These are phyloP conservation scores for Boletus coccyginus DNA, from an alignment of 768 basidiomycete species.

Conservation along the genomic window DNA sequence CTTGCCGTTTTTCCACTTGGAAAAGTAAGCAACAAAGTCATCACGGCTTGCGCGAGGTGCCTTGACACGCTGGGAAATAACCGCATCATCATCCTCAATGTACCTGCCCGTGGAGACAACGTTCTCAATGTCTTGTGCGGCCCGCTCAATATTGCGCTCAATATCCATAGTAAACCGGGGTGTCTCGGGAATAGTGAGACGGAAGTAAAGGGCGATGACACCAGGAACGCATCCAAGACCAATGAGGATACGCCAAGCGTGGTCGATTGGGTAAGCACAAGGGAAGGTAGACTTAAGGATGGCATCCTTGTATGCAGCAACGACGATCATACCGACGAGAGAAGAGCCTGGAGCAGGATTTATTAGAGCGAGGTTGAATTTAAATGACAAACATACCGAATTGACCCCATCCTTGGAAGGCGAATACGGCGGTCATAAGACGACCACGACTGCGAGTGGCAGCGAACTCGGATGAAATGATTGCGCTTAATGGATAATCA, in stretches of 20 bases:
- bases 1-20: constrained; percentile 76
- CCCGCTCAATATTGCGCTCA: constrained; percentile 76
- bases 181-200: constrained; percentile 89
- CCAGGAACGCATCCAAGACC: constrained; percentile 86
- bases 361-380: not conserved
- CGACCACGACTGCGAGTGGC: constrained; percentile 73
- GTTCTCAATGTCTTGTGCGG: constrained; percentile 66
- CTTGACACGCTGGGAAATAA: constrained; percentile 52
- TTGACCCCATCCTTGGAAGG: constrained; percentile 86
- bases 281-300: constrained; percentile 45
- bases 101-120: constrained; percentile 53
- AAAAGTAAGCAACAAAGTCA: constrained; percentile 71
- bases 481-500: constrained; percentile 82
- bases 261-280: constrained; percentile 56
- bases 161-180: constrained; percentile 93
- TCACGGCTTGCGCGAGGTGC: constrained; percentile 65
- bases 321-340: constrained; percentile 61
- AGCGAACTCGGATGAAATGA: constrained; percentile 89
- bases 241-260: constrained; percentile 84
- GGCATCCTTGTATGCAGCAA: constrained; percentile 63
- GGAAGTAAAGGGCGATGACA: constrained; percentile 83
- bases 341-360: constrained; percentile 48
- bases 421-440: constrained; percentile 88
- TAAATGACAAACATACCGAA: constrained; percentile 45
- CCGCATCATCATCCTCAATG: constrained; percentile 48